A percentile compares a stretch with the other conserved stretches of the same genome.
These are phyloP conservation scores for Wickerhamomyces subpelliculosus DNA, from an alignment of 805 yeast species.

Conservation along the genomic window DNA sequence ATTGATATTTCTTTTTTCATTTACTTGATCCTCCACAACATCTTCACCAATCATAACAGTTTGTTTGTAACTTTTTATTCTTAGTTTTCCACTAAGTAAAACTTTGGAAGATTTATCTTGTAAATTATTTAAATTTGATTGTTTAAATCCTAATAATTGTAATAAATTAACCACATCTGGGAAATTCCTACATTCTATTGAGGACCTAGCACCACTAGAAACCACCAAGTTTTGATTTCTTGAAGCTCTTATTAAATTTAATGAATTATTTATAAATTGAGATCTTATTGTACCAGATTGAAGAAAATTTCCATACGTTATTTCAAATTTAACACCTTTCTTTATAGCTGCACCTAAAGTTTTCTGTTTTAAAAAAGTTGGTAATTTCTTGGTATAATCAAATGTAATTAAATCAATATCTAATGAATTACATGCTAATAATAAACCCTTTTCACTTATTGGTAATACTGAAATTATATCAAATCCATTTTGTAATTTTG, in stretches of 20 bases:
- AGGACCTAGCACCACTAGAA: slow-evolving; percentile 62
- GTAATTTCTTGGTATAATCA: slow-evolving; percentile 56
- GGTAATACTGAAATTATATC: slow-evolving; percentile 85
- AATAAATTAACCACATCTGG: slow-evolving; percentile 64
- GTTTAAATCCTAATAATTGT: slow-evolving; percentile 63
- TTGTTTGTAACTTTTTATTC: slow-evolving; percentile 74
- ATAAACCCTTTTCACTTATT: slow-evolving; percentile 67
- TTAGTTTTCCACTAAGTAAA: slow-evolving; percentile 65
- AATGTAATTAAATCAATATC: slow-evolving; percentile 81
- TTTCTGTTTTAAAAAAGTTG: slow-evolving; percentile 77
- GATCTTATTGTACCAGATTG: slow-evolving; percentile 36
- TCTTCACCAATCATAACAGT: slow-evolving; percentile 51
- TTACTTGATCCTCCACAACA: slow-evolving; percentile 20
- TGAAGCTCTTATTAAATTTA: slow-evolving; percentile 73
- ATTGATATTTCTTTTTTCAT: slow-evolving; percentile 14
- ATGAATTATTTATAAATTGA: slow-evolving; percentile 61
- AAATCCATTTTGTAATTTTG: slow-evolving; percentile 41
- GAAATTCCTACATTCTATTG: slow-evolving; percentile 56
- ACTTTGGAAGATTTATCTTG: slow-evolving; percentile 56
- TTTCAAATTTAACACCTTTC: slow-evolving; percentile 77
- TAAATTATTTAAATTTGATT: slow-evolving; percentile 53
- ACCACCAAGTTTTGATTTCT: slow-evolving; percentile 74
- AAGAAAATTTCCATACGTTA: slow-evolving; percentile 56
- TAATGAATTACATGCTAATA: slow-evolving; percentile 63
- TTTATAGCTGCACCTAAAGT: slow-evolving; percentile 77